Base-by-base conservation (phyloP, 1,139 yeast species). In the Protomyces pachydermus region DNA sequence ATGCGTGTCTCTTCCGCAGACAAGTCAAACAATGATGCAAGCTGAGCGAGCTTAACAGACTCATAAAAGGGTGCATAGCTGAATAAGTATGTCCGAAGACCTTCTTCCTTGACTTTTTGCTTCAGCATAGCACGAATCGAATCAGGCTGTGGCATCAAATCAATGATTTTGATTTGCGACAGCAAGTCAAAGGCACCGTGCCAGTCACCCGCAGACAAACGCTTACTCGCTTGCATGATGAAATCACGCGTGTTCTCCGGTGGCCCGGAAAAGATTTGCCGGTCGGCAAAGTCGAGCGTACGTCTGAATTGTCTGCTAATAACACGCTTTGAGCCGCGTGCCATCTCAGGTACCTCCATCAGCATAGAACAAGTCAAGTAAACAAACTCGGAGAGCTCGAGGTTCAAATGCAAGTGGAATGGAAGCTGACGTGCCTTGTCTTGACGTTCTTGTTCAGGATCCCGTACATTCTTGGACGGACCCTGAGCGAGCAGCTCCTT, bases 401-500 rank as follows among this genome's bases (percentile, higher is more conserved):
- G 81, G 77, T 95, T 95, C 76, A 95, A 91, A 79, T 95, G 99
- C 87, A 90, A 91, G 78, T 95, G 98, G 87, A 88, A 95, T 67
- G 99, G 99, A 74, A 93, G 82, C 75, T 91, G 83, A 75, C 91
- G 87, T 75, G 87, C 95, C 73, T 84, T 87, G 74, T 87, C 93
- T 18, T 68, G 60, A 20, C 68, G 62, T 57, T 71, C 72, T 52
- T 70, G 73, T 68, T 81, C 82, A 64, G 84, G 77, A 39, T 83
- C 81, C 67, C 84, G 85, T 74, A 79, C 79, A 74, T 82, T 85
- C 75, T 90, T 84, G 74, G 83, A 87, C 72, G 86, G 83, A 66
- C 96, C 96, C 80, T 93, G 99, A 66, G 98, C 98, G 70, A 95
- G 82, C 68, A 93, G 82, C 78, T 95, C 98, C 80, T 89, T 91